A percentile compares a stretch with the other conserved stretches of the same genome.
These are phyloP conservation scores for Fusarium lateritium DNA, from an alignment of 2,329 filamentous ascomycete species.

Conservation along the genomic window DNA sequence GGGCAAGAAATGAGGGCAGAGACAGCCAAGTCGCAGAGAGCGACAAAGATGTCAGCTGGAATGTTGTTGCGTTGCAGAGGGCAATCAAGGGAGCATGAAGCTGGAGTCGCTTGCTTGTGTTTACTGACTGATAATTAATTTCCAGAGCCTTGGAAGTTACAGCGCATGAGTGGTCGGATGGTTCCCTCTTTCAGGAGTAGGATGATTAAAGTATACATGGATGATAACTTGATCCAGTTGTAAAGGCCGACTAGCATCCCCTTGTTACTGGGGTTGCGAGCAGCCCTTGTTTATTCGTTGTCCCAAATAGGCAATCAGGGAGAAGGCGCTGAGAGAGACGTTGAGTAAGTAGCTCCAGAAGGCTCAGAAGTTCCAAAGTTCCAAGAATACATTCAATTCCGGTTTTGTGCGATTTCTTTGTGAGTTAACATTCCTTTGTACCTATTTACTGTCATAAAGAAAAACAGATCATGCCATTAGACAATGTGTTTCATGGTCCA, in stretches of 20 bases:
- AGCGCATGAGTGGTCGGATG: neutral
- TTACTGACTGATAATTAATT: slow-evolving; percentile 9
- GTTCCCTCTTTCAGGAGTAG: slow-evolving; percentile 7
- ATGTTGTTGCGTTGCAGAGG: slow-evolving; percentile 9
- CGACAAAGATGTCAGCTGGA: neutral
- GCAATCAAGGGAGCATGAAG: slow-evolving; percentile 1
- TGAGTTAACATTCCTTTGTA: slow-evolving; percentile 16
- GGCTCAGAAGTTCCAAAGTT: neutral
- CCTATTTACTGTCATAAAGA: neutral
- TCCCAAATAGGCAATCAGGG: slow-evolving; percentile 13
- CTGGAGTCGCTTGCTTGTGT: neutral
- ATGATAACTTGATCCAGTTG: slow-evolving; percentile 24
- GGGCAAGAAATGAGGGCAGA: slow-evolving; percentile 15
- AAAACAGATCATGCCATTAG: slow-evolving; percentile 4
- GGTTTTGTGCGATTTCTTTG: neutral
- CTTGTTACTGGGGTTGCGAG: slow-evolving; percentile 4
- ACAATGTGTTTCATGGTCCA: neutral
- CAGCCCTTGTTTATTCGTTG: slow-evolving; percentile 25
- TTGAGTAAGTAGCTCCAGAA: neutral
- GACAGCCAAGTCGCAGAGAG: neutral
- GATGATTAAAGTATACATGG: slow-evolving; percentile 31
- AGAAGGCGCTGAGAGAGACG: neutral
- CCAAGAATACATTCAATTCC: neutral
- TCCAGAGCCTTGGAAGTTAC: neutral
- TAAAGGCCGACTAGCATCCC: slow-evolving; percentile 16